These are phyloP conservation scores for Alternaria hordeiaustralica DNA, from an alignment of 2,329 filamentous ascomycete genomes.

Conservation along the genomic window DNA sequence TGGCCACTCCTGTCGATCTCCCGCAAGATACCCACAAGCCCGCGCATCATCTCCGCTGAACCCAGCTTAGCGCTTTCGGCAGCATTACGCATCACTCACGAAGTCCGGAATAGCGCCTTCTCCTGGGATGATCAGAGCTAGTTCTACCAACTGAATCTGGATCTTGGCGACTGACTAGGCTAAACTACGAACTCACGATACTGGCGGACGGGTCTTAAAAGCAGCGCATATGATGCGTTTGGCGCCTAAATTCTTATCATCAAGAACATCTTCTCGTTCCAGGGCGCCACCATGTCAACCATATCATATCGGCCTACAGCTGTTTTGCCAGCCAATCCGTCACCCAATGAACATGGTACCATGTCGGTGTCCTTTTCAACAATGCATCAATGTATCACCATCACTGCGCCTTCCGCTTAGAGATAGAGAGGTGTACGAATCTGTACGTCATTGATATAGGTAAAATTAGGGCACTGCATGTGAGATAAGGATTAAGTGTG, in stretches of 20 bases:
- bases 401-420: neutral
- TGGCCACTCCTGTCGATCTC: conserved; percentile 4
- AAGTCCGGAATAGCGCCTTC: neutral
- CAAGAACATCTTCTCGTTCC: neutral
- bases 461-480: neutral
- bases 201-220: neutral
- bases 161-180: neutral
- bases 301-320: neutral
- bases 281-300: neutral
- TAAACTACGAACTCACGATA: neutral
- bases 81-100: neutral
- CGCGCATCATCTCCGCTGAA: neutral
- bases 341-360: neutral
- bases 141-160: neutral
- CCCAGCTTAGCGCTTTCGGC: conserved; percentile 1
- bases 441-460: neutral
- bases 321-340: neutral
- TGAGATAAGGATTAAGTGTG: neutral
- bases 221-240: neutral
- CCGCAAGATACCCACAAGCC: neutral
- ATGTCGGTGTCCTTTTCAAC: neutral
- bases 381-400: neutral
- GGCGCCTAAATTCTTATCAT: neutral
- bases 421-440: neutral
- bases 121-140: neutral